Conservation (phyloP, 2,329 filamentous ascomycete species). For the Aphanocladium album region DNA sequence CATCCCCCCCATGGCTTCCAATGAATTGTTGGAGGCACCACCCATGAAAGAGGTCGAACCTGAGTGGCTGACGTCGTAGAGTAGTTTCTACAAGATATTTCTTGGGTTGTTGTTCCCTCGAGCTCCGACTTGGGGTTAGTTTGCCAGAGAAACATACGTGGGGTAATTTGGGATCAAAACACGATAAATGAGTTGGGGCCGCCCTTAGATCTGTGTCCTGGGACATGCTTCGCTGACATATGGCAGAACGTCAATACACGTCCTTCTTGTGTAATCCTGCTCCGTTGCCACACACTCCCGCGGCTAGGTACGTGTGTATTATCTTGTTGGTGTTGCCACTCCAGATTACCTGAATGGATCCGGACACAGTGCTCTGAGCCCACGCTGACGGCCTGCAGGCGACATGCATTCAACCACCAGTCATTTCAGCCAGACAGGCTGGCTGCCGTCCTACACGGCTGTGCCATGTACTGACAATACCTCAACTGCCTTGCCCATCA, state of each 20-base stretch:
- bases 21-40: not conserved
- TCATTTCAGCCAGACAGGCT: constrained; percentile 8
- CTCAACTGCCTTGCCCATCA: not conserved
- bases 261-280: not conserved
- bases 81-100: not conserved
- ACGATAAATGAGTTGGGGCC: not conserved
- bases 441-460: not conserved
- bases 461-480: constrained; percentile 2
- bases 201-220: not conserved
- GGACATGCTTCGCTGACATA: not conserved
- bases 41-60: not conserved
- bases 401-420: constrained; percentile 3
- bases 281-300: not conserved
- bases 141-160: not conserved
- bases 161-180: no score
- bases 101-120: not conserved
- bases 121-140: not conserved
- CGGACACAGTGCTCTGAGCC: not conserved
- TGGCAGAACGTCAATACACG: not conserved
- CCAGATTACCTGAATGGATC: not conserved
- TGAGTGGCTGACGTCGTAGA: not conserved
- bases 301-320: not conserved
- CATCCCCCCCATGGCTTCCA: not conserved
- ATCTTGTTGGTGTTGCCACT: not conserved
- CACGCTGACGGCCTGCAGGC: not conserved